Base-by-base conservation (phyloP, 306 rosid species). In the Cicer bijugum region DNA sequence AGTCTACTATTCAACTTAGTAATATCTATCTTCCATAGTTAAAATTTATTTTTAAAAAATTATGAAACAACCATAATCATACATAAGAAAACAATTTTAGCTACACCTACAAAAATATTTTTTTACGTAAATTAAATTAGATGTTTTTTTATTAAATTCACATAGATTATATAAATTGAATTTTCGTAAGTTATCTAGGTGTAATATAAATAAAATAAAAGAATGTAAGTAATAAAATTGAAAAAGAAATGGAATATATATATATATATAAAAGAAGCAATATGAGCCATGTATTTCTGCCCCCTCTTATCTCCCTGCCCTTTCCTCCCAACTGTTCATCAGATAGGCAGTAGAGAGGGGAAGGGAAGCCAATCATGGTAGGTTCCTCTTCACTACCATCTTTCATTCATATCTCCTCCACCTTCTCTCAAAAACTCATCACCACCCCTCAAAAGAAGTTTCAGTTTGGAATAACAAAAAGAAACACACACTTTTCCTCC, bases 301-400 rank as follows among this genome's bases (percentile, higher is more conserved):
- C 42, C 17, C 40, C 78, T 53, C 81, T 78, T 78, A 83, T 81
- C 89, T 75, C 42, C 38, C 16, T 23, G 48, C 3, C 19, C 1
- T 17, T 62, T 71, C 37, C 15, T 19, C 17, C 64, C 5, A 2
- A 2, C 46, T 56, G 33, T 44, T 48, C 9, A 37, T 8, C 52
- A 0, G 53, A 12, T 60, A 45, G 65, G 53, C 9, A 50, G 78
- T 4, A 44, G 78, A 65, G 69, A 39, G 53, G 78, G 50, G 78
- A 74, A 78, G 72, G 73, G 66, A 69, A 78, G 72, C 80, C 76
- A 75, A 72, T 50, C 56, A 93, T 93, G 97, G 82, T 93, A 94
- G 82, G 43, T 80, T 88, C 88, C 77, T 82, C 86, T 76, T 81
- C 92, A 46, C 43, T 84, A 38, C 73, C 85, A 69, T 80, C 87